Evolutionary conservation across 2,329 filamentous ascomycete genomes (phyloP).

Genomic region (Fusarium musae): DNA sequence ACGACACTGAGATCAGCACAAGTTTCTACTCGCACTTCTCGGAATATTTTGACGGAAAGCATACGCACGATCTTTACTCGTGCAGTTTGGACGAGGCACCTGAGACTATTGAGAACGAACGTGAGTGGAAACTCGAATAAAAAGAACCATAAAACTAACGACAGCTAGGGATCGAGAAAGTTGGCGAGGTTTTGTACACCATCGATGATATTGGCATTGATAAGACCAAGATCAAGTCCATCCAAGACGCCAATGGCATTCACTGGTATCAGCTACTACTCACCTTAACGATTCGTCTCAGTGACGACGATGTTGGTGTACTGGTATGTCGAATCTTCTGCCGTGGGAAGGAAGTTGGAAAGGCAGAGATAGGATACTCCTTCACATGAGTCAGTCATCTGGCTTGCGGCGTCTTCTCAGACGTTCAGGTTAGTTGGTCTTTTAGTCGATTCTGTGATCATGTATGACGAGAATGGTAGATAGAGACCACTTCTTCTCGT

Average conservation of each 20-base stretch:
- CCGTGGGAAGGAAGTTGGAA: not conserved
- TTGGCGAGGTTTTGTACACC: not conserved
- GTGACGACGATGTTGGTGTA: not conserved
- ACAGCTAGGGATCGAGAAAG: not conserved
- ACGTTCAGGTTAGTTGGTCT: no score
- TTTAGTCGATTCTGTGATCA: rapidly evolving
- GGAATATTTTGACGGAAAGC: not conserved
- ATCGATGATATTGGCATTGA: not conserved
- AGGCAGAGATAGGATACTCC: not conserved
- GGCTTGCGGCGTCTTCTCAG: no score
- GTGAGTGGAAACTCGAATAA: not conserved
- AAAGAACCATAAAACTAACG: not conserved
- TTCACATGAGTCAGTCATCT: not conserved
- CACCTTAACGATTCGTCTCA: not conserved
- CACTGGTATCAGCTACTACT: not conserved
- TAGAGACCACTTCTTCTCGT: no score
- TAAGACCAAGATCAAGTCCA: not conserved
- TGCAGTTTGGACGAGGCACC: not conserved
- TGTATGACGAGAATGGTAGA: not conserved
- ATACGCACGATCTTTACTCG: not conserved
- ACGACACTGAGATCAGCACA: not conserved
- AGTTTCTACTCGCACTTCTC: not conserved
- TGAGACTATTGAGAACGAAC: not conserved
- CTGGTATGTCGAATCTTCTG: not conserved
- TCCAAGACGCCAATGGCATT: not conserved